Evolutionary conservation across 352 stramenopile genomes (phyloP).

Genomic region (Thalassiosira mediterranea): DNA sequence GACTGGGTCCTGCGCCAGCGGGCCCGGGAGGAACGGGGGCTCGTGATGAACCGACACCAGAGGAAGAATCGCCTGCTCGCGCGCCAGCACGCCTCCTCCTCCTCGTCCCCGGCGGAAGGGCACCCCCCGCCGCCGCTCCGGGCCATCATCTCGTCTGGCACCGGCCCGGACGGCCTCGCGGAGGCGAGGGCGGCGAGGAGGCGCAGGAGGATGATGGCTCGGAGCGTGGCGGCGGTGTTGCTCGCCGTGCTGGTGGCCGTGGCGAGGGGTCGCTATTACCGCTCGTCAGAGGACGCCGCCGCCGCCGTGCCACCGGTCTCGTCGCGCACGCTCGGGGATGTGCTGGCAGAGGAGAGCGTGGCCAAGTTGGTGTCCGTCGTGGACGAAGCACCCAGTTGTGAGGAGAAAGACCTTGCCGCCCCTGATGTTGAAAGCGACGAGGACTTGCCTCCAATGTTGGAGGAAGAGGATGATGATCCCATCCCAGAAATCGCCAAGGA

Average conservation of each 20-base stretch:
- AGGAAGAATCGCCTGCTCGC: constrained; percentile 54
- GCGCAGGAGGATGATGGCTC: constrained; percentile 26
- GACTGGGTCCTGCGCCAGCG: constrained; percentile 67
- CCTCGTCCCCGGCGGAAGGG: not conserved
- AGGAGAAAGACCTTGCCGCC: not conserved
- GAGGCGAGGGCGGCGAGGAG: constrained; percentile 38
- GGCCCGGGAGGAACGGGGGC: constrained; percentile 44
- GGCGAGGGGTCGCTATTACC: constrained; percentile 22
- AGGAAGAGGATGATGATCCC: no score
- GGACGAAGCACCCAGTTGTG: not conserved
- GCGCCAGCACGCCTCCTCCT: constrained; percentile 10
- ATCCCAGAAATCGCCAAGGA: no score
- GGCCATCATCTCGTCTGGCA: constrained; percentile 60
- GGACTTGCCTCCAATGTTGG: no score
- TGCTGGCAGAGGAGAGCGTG: not conserved
- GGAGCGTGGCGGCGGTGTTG: constrained; percentile 31
- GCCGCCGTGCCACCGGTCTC: not conserved
- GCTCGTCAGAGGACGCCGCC: not conserved
- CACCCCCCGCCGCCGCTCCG: constrained; percentile 1
- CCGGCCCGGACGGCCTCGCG: constrained; percentile 49
- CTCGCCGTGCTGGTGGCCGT: constrained; percentile 31
- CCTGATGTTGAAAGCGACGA: not conserved
- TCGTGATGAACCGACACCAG: constrained; percentile 49
- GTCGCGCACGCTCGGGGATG: not conserved
- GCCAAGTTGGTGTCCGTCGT: not conserved